These are phyloP conservation scores for Aspergillus costaricaensis DNA, from an alignment of 2,329 filamentous ascomycete species.

Conservation along the genomic window DNA sequence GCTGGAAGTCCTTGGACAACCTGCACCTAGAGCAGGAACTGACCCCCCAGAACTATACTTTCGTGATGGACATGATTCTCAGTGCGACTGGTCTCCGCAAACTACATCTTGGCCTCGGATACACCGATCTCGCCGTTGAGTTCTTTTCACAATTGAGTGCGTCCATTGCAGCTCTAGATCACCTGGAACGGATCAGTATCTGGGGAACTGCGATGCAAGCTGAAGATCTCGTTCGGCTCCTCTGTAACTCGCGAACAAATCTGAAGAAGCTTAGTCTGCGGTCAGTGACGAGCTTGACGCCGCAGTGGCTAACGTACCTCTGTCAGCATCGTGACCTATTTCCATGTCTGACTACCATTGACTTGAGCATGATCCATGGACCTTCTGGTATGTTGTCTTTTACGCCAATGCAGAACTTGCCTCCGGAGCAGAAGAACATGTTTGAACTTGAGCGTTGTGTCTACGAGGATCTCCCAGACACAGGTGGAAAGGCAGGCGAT, in stretches of 20 bases:
- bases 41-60: slow-evolving; percentile 15
- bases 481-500: neutral
- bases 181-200: slow-evolving; percentile 11
- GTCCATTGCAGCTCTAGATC: neutral
- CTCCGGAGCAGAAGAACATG: neutral
- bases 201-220: slow-evolving; percentile 6
- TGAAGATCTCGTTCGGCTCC: slow-evolving; percentile 7
- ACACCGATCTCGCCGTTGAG: slow-evolving; percentile 13
- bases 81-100: slow-evolving; percentile 11
- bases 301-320: neutral
- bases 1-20: slow-evolving; percentile 10
- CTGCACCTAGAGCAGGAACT: slow-evolving; percentile 16
- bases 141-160: slow-evolving; percentile 11
- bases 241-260: slow-evolving; percentile 3
- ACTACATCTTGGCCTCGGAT: slow-evolving; percentile 13
- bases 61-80: slow-evolving; percentile 12
- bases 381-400: neutral
- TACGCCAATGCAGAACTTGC: neutral
- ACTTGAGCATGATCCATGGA: neutral
- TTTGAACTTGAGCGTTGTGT: neutral
- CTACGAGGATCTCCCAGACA: neutral
- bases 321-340: slow-evolving; percentile 4
- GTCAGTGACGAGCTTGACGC: slow-evolving; percentile 1
- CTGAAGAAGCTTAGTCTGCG: slow-evolving; percentile 5
- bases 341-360: slow-evolving; percentile 4